Base-by-base conservation (phyloP, 228 moss, liverwort and hornwort genomes). In the Sphagnum magellanicum region DNA sequence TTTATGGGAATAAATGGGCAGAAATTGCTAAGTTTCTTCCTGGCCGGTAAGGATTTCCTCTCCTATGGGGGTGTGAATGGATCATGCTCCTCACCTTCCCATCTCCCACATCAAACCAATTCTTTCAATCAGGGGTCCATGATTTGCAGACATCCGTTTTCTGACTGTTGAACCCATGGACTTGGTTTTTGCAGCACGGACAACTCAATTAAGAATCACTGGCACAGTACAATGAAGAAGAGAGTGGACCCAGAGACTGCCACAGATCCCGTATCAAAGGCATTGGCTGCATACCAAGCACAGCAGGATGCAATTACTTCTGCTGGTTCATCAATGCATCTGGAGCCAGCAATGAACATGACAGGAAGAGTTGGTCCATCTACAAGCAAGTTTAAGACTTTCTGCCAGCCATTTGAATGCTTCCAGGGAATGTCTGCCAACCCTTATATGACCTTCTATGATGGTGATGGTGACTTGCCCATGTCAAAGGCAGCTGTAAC, bases 201-300 rank as follows among this genome's bases (percentile, higher is more conserved):
- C 73, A 97, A 97, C 53, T 91, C 88, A 17, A 81, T 95, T 4
- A 93, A 97, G 73, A 93, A 97, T 64, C 85, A 93, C 51, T 97
- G 93, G 91, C 91, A 97, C 70, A 97, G 93, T 52, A 81, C 87
- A 9, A 83, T 98, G 81, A 91, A 91, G 84, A 98, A 91, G 76
- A 90, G 84, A 61, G 88, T 88, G 63, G 88, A 88, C 63, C 88
- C 88, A 5, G 4, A 49, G 71, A 82, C 88, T 9, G 88, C 88
- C 0, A 80, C 75, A 63, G 88, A 88, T 69, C 88, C 88, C 4
- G 78, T 85, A 17, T 88, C 88, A 12, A 85, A 77, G 68, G 88
- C 88, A 1, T 51, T 88, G 68, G 79, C 82, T 14, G 88, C 84
- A 8, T 82, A 82, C 59, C 88, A 88, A 64, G 78, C 80, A 5